Percentiles rank a stretch among this genome's conserved stretches.
Evolutionary conservation across 2,329 filamentous ascomycete genomes (phyloP).

Genomic region (Cladosporium sphaerospermum): DNA sequence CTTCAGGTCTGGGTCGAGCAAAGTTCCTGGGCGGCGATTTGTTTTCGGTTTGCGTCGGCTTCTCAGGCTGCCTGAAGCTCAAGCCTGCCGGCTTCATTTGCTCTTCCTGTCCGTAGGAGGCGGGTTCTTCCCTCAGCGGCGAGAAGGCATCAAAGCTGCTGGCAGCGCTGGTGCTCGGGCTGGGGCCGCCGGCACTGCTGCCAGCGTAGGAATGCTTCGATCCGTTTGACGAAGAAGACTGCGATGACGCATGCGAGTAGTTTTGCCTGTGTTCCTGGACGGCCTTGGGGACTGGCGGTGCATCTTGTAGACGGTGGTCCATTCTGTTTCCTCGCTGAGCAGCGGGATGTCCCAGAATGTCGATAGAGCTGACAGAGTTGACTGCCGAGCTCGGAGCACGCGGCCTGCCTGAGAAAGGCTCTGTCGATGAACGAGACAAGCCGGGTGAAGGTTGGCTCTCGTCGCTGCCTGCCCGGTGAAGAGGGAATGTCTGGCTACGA

Average conservation of each 20-base stretch:
- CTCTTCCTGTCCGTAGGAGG: slow-evolving; percentile 21
- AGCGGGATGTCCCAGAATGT: background rate
- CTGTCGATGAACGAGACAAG: slow-evolving; percentile 6
- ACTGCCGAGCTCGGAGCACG: slow-evolving; percentile 1
- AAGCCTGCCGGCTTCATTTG: slow-evolving; percentile 20
- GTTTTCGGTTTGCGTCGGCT: slow-evolving; percentile 23
- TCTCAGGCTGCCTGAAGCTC: slow-evolving; percentile 20
- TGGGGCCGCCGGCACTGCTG: slow-evolving; percentile 24
- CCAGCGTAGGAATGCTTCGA: slow-evolving; percentile 20
- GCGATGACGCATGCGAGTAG: slow-evolving; percentile 24
- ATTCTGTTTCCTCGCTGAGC: slow-evolving; percentile 11
- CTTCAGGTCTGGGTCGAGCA: slow-evolving; percentile 12
- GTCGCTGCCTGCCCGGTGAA: background rate
- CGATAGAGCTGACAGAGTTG: background rate
- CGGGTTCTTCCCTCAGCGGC: slow-evolving; percentile 13
- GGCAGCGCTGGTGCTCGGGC: slow-evolving; percentile 26
- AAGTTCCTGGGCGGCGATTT: slow-evolving; percentile 20
- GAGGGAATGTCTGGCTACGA: slow-evolving; percentile 19
- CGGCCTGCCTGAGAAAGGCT: background rate
- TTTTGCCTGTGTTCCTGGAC: slow-evolving; percentile 23
- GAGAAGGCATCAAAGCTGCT: slow-evolving; percentile 29
- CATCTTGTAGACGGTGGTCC: slow-evolving; percentile 25
- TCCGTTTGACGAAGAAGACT: slow-evolving; percentile 25
- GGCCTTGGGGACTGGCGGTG: slow-evolving; percentile 28
- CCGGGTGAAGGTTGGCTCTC: background rate